Base-by-base conservation (phyloP, 768 basidiomycete species). In the Boletus rufocinnamomeus region DNA sequence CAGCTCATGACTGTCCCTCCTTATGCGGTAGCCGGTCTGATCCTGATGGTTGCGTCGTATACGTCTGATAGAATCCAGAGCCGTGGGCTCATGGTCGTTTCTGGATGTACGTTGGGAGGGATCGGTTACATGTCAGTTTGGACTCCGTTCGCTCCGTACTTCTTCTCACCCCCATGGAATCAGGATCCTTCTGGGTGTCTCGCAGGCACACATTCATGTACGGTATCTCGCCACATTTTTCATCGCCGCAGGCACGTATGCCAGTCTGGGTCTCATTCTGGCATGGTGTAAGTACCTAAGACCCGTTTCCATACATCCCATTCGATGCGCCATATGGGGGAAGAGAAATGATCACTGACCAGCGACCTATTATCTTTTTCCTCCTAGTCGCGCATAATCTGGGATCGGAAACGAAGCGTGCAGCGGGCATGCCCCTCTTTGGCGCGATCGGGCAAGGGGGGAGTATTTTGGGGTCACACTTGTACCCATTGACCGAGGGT, bases 1-100 rank as follows among this genome's bases (percentile, higher is more conserved):
- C 81, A 84, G 62, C 67, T 84, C 2, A 74, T 82, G 63, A 81
- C 81, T 6, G 82, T 84, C 13, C 81, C 83, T 8, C 83, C 83
- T 10, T 84, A 84, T 60, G 79, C 80, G 7, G 74, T 76, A 4
- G 76, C 76, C 1, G 69, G 79, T 11, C 52, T 74, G 13, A 66
- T 80, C 37, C 63, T 81, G 11, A 61, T 77, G 50, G 30, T 65
- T 14, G 53, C 69, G 10, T 77, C 76, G 1, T 82, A 76, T 58
- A 58, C 58, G 21, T 80, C 83, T 6, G 80, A 82, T 61, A 71
- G 77, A 58, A 69, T 78, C 2, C 77, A 78, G 57, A 74, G 67
- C 47, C 77, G 82, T 23, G 82, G 82, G 1, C 40, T 72, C 37
- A 63, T 75, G 50, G 50, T 79, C 23, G 63, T 71, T 17, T 55